Base-by-base conservation (phyloP, 2,329 filamentous ascomycete genomes). In the Colletotrichum musae region DNA sequence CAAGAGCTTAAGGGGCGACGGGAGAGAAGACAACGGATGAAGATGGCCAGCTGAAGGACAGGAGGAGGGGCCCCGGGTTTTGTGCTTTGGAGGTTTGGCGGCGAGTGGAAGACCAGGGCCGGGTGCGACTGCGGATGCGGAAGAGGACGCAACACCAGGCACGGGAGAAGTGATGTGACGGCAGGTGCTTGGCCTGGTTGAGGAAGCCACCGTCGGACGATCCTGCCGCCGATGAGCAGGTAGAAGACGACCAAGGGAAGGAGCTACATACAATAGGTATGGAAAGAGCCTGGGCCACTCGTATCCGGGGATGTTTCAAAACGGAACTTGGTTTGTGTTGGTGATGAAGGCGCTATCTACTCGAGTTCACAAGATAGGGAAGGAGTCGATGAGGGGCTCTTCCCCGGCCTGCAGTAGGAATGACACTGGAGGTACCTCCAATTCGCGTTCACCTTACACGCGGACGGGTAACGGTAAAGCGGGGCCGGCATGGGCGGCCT, bases 201-300 rank as follows among this genome's bases (percentile, higher is more conserved):
- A 54, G 54, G 54, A 65, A 65, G 62, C 62, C 54, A 53, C 62
- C 15, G 16, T 60, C 39, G 45, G 66, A 56, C 56, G 66, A 69
- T 69, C 66, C 32, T 69, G 62, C 62, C 66, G 54, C 50, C 56
- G 45, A 24, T 60, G 61, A 48, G 28, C 26, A 4, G 43, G 48
- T 56, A 65, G 62, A 39, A 64, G 39, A 53, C 9, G 39, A 7
- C 36, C 18, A 18, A 26, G 13, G 26, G 64, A 59, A 59, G 57
- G 43, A 58, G 24, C 6, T 32, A n/a, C 21, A 12, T 32, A 13
- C 21, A 36, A 28, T n/a, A 3, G 21, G 21, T 24, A 24, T 24
- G 21, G 21, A 24, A 24, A 28, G 41, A 32, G 41, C 54, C 47
- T 47, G 24, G 54, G 24, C 15, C 54, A 58, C 9, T 28, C 21